These are phyloP conservation scores for Butyriboletus appendiculatus DNA, from an alignment of 1,284 basidiomycete species.

Conservation along the genomic window DNA sequence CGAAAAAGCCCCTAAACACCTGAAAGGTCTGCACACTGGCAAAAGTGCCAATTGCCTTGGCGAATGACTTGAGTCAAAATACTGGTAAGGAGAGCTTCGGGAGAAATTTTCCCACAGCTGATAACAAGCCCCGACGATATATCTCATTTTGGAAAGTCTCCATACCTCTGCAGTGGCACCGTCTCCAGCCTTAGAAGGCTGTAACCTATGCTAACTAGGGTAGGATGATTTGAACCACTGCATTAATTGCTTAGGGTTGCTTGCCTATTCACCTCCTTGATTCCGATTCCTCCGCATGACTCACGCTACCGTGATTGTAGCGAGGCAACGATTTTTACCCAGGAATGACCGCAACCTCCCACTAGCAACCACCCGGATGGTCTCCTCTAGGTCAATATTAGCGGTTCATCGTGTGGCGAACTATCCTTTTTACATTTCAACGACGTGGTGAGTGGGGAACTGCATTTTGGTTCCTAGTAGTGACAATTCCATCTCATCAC, in stretches of 20 bases:
- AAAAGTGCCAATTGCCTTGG: neutral
- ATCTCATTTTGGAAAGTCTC: conserved; percentile 25
- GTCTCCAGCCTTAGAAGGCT: neutral
- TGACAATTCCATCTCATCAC: neutral
- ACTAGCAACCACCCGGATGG: neutral
- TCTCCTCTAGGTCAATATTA: neutral
- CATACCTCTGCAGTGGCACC: neutral
- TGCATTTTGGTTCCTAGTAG: neutral
- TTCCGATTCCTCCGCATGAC: neutral
- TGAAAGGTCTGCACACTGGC: neutral
- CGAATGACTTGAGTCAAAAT: neutral
- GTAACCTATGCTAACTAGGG: neutral
- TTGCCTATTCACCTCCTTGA: neutral
- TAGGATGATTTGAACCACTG: neutral
- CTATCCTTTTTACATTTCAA: conserved; percentile 12
- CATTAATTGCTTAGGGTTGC: neutral
- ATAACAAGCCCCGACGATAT: conserved; percentile 19
- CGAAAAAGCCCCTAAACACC: neutral
- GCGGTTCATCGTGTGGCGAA: neutral
- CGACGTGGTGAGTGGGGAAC: conserved; percentile 11
- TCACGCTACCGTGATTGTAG: neutral
- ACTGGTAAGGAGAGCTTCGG: neutral
- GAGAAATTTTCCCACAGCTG: conserved; percentile 14
- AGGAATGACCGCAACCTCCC: neutral
- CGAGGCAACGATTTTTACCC: neutral